Evolutionary conservation across 169 alveolate genomes (phyloP).

Genomic region (Amoebophrya sp.): DNA sequence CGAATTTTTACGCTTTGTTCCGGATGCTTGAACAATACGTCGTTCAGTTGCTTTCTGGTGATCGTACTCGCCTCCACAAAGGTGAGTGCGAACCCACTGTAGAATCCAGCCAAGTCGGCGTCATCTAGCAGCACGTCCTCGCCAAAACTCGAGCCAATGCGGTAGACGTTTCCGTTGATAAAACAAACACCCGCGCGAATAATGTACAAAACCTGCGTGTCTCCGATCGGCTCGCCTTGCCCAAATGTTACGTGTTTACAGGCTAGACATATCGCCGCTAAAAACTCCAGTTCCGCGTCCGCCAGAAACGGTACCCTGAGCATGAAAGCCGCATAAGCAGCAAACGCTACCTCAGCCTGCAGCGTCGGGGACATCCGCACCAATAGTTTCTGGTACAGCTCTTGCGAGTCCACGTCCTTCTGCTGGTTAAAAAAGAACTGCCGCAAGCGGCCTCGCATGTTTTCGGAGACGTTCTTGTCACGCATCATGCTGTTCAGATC

Average conservation of each 20-base stretch:
- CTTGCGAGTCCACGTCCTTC: background rate
- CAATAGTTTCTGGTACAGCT: background rate
- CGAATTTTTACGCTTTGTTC: background rate
- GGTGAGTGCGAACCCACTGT: background rate
- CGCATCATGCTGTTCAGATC: conserved; percentile 7
- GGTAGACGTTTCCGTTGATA: background rate
- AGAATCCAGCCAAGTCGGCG: background rate
- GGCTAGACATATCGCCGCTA: background rate
- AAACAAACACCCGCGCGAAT: background rate
- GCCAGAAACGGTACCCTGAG: background rate
- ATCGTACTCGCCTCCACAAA: background rate
- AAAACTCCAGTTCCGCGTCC: background rate
- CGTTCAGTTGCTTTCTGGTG: background rate
- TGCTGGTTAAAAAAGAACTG: background rate
- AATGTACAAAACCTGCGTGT: background rate
- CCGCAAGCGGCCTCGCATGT: background rate
- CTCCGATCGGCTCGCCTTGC: conserved; percentile 17
- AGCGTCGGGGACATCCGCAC: conserved; percentile 12
- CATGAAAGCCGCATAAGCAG: background rate
- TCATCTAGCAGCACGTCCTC: background rate
- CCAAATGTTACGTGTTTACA: background rate
- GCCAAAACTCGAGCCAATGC: background rate
- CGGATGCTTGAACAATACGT: background rate
- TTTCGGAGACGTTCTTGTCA: background rate
- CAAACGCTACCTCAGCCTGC: background rate